Percentiles rank a stretch among this genome's conserved stretches.
These are phyloP conservation scores for Clavispora phyllophila DNA, from an alignment of 805 yeast species.

Conservation along the genomic window DNA sequence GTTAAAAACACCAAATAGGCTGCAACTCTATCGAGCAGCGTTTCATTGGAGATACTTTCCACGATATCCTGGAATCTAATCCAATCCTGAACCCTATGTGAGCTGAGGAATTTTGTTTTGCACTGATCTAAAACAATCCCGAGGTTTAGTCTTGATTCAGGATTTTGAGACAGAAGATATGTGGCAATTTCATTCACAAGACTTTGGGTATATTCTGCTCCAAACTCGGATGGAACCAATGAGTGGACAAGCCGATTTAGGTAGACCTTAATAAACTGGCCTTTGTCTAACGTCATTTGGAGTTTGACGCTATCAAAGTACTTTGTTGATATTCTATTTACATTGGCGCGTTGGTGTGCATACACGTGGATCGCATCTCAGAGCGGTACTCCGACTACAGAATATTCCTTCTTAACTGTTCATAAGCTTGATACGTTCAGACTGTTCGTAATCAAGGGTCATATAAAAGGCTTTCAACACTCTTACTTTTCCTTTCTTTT, in stretches of 20 bases:
- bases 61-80: slow-evolving; percentile 25
- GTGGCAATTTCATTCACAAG: slow-evolving; percentile 25
- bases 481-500: not conserved
- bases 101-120: slow-evolving; percentile 22
- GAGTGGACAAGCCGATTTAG: slow-evolving; percentile 31
- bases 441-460: not conserved
- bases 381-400: not conserved
- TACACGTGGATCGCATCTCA: not conserved
- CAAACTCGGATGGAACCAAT: slow-evolving; percentile 34
- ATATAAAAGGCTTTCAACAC: not conserved
- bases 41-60: slow-evolving; percentile 23
- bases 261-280: slow-evolving; percentile 30
- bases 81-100: slow-evolving; percentile 29
- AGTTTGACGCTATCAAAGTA: not conserved
- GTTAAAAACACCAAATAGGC: slow-evolving; percentile 31
- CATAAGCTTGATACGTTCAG: not conserved
- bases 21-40: slow-evolving; percentile 27
- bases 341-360: slow-evolving; percentile 1
- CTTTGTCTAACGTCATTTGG: slow-evolving; percentile 25
- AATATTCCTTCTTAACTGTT: not conserved
- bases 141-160: slow-evolving; percentile 1
- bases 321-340: slow-evolving; percentile 1
- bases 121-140: slow-evolving; percentile 13
- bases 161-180: slow-evolving; percentile 4
- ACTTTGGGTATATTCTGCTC: slow-evolving; percentile 29